Conservation (phyloP, 805 yeast genomes). For the Ogataea ramenticola region DNA sequence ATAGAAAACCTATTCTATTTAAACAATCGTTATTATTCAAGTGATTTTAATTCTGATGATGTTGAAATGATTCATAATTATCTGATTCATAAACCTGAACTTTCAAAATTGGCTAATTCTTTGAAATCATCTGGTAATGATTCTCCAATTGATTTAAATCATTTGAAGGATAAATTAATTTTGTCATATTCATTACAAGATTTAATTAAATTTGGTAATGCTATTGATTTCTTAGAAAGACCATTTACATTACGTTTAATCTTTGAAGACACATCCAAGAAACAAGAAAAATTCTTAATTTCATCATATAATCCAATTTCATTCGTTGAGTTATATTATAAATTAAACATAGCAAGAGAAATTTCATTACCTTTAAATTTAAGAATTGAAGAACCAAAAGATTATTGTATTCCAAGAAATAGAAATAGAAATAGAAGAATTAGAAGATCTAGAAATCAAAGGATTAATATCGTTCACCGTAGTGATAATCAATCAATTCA, state of each 20-base stretch:
- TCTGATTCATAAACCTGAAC: slow-evolving; percentile 7
- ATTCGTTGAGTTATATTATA: slow-evolving; percentile 22
- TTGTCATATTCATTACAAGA: slow-evolving; percentile 24
- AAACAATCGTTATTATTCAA: background rate
- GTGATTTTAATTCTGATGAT: background rate
- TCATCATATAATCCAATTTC: slow-evolving; percentile 20
- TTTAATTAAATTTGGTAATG: slow-evolving; percentile 23
- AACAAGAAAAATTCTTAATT: slow-evolving; percentile 17
- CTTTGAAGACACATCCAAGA: slow-evolving; percentile 18
- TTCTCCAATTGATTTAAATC: background rate
- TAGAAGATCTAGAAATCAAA: no score
- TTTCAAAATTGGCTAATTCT: background rate
- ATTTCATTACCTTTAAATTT: slow-evolving; percentile 25
- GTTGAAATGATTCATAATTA: slow-evolving; percentile 5
- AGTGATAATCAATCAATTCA: background rate
- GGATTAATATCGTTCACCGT: no score
- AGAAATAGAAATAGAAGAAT: slow-evolving; percentile 1
- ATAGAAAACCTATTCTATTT: background rate
- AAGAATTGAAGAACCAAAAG: slow-evolving; percentile 17
- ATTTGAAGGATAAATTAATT: slow-evolving; percentile 4
- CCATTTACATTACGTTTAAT: slow-evolving; percentile 25
- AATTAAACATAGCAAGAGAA: slow-evolving; percentile 24
- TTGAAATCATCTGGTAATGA: background rate
- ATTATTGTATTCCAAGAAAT: slow-evolving; percentile 25
- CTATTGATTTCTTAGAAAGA: slow-evolving; percentile 18